Evolutionary conservation across 139 green algal genomes (phyloP).

Genomic region (Diplosphaera chodatii): DNA sequence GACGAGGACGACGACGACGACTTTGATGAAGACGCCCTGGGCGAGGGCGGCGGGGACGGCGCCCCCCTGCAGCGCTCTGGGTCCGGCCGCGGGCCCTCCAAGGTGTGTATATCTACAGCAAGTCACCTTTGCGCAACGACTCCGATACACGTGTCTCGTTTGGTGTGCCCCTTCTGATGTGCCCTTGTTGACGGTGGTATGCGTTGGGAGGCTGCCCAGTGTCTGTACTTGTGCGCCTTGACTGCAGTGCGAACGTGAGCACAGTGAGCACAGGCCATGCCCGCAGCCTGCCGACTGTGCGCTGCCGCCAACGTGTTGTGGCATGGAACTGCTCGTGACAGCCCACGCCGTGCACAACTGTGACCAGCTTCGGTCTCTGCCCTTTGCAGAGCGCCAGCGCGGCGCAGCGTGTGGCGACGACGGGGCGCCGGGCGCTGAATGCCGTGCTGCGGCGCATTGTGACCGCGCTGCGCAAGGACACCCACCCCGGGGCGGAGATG

Average conservation of each 20-base stretch:
- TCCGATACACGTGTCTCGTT: too few relatives aligned
- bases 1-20: constrained; percentile 12
- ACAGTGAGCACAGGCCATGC: too few relatives aligned
- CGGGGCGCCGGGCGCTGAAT: neutral
- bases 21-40: constrained; percentile 4
- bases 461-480: neutral
- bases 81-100: neutral
- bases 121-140: too few relatives aligned
- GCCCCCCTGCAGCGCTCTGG: neutral
- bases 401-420: neutral
- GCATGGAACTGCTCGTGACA: too few relatives aligned
- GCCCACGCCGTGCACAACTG: too few relatives aligned
- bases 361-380: neutral
- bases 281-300: too few relatives aligned
- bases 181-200: too few relatives aligned
- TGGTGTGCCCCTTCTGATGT: too few relatives aligned
- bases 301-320: too few relatives aligned
- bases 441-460: neutral
- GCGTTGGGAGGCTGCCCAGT: too few relatives aligned
- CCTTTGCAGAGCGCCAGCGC: neutral
- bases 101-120: neutral
- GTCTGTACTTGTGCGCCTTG: too few relatives aligned
- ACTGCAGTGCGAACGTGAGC: too few relatives aligned
- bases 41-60: neutral
- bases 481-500: neutral